A percentile compares a stretch with the other conserved stretches of the same genome.
Evolutionary conservation across 2,329 filamentous ascomycete species (phyloP).

Genomic region (Sclerotinia borealis): DNA sequence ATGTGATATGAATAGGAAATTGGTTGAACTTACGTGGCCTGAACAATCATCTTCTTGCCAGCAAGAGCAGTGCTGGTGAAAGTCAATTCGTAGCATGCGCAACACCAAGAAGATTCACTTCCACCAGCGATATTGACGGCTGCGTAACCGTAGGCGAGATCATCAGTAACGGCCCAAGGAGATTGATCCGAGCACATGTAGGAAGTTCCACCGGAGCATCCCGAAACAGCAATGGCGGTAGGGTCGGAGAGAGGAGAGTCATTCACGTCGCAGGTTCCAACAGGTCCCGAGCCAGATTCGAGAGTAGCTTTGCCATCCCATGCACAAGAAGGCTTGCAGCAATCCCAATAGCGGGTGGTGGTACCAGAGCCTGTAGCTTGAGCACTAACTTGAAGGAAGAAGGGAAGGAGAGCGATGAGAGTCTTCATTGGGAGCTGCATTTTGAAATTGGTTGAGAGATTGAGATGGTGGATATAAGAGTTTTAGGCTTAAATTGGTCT

Average conservation of each 20-base stretch:
- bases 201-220: constrained; percentile 39
- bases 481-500: not conserved
- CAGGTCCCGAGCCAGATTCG: constrained; percentile 26
- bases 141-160: constrained; percentile 55
- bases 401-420: constrained; percentile 27
- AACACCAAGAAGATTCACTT: constrained; percentile 57
- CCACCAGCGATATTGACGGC: constrained; percentile 47
- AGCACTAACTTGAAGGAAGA: constrained; percentile 22
- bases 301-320: constrained; percentile 53
- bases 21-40: constrained; percentile 29
- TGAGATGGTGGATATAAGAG: not conserved
- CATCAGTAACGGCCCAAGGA: constrained; percentile 55
- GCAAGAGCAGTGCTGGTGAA: constrained; percentile 45
- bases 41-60: constrained; percentile 59
- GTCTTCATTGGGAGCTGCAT: constrained; percentile 15
- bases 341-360: constrained; percentile 53
- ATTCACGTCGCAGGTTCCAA: constrained; percentile 34
- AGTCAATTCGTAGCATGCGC: constrained; percentile 51
- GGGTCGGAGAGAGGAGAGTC: constrained; percentile 48
- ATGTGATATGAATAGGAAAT: not conserved
- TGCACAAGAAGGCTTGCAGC: constrained; percentile 64
- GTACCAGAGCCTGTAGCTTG: constrained; percentile 22
- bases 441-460: constrained; percentile 1
- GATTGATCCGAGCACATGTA: constrained; percentile 57
- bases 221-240: constrained; percentile 38